These are phyloP conservation scores for Ganoderma multipileum DNA, from an alignment of 1,284 basidiomycete species.

Conservation along the genomic window DNA sequence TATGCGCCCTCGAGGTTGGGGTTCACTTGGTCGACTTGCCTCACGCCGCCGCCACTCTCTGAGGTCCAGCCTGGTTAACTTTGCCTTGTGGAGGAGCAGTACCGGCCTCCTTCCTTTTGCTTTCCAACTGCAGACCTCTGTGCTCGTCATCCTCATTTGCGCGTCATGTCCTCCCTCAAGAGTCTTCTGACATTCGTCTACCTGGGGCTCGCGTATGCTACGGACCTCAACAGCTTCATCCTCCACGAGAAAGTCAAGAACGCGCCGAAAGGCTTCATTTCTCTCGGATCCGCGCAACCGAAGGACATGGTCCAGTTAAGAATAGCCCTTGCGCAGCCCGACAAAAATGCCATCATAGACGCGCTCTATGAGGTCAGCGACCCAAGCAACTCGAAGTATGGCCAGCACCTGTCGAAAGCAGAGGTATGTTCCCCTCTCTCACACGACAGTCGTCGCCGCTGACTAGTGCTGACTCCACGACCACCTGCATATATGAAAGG, in stretches of 20 bases:
- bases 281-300: slow-evolving; percentile 26
- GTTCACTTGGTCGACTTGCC: neutral
- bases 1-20: neutral
- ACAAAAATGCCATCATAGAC: slow-evolving; percentile 39
- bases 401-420: slow-evolving; percentile 40
- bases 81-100: neutral
- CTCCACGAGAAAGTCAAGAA: slow-evolving; percentile 29
- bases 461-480: too few relatives aligned
- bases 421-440: slow-evolving; percentile 32
- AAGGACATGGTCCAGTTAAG: slow-evolving; percentile 31
- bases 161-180: neutral
- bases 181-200: neutral
- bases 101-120: neutral
- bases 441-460: neutral
- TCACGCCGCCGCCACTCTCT: neutral
- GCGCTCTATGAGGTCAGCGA: slow-evolving; percentile 30
- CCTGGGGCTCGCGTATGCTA: slow-evolving; percentile 1
- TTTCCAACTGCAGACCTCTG: neutral
- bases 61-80: neutral
- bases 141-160: too few relatives aligned
- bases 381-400: slow-evolving; percentile 32
- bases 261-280: slow-evolving; percentile 32
- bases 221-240: neutral
- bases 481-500: slow-evolving; percentile 34
- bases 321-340: slow-evolving; percentile 35